Conservation (phyloP, 1,284 basidiomycete species). For the Boletellus sp. region DNA sequence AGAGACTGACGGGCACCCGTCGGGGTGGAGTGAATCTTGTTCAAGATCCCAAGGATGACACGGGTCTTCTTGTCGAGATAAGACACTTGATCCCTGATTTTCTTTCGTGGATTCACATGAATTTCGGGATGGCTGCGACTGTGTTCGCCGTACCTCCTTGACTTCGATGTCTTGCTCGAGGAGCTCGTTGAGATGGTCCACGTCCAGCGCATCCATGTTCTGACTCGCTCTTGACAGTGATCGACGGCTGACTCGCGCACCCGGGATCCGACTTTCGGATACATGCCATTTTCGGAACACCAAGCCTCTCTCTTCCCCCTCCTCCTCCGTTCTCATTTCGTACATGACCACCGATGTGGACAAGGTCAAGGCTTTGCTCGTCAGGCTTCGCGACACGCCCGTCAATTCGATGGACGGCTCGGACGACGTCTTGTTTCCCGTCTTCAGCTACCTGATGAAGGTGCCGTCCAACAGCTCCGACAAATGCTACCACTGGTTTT, state of each 20-base stretch:
- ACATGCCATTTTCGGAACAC: neutral
- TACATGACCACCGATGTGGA: slow-evolving; percentile 30
- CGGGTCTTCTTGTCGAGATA: slow-evolving; percentile 73
- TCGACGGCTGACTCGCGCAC: slow-evolving; percentile 6
- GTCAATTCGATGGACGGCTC: slow-evolving; percentile 44
- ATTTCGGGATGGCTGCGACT: slow-evolving; percentile 16
- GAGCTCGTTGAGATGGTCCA: slow-evolving; percentile 50
- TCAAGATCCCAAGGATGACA: slow-evolving; percentile 60
- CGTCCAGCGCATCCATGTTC: slow-evolving; percentile 53
- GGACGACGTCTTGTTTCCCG: slow-evolving; percentile 49
- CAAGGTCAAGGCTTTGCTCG: slow-evolving; percentile 45
- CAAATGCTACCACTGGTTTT: slow-evolving; percentile 68
- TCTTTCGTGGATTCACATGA: slow-evolving; percentile 41
- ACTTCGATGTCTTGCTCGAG: slow-evolving; percentile 52
- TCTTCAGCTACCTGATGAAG: slow-evolving; percentile 58
- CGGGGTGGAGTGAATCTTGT: slow-evolving; percentile 76
- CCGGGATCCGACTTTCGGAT: neutral
- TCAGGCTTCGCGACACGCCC: slow-evolving; percentile 53
- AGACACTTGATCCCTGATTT: slow-evolving; percentile 71
- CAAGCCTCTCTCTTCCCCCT: neutral
- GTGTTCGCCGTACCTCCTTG: slow-evolving; percentile 43
- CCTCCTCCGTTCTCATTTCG: neutral
- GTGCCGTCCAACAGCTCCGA: slow-evolving; percentile 36
- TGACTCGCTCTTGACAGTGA: neutral
- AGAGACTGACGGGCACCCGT: slow-evolving; percentile 47